Evolutionary conservation across 495 filamentous ascomycete species (phyloP).

Genomic region (Penicillium cosmopolitanum): DNA sequence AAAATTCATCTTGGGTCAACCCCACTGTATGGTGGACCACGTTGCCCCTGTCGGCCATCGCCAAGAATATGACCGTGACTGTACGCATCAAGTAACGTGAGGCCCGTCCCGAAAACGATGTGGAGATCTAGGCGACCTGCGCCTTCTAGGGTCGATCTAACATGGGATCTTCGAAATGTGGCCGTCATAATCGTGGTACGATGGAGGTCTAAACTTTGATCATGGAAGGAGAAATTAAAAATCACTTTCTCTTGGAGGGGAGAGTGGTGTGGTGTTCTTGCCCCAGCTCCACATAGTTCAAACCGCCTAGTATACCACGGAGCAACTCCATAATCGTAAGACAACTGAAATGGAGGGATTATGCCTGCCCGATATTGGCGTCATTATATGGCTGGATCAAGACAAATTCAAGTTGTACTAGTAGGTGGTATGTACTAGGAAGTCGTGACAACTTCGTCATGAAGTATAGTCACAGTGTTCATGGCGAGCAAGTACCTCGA

Average conservation of each 20-base stretch:
- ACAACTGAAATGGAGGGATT: not conserved
- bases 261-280: constrained; percentile 2
- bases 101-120: constrained; percentile 27
- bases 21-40: constrained; percentile 3
- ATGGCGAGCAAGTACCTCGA: no score
- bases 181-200: constrained; percentile 14
- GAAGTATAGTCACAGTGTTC: no score
- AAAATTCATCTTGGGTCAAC: constrained; percentile 19
- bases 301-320: not conserved
- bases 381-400: not conserved
- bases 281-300: constrained; percentile 4
- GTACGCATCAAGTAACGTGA: constrained; percentile 25
- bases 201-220: not conserved
- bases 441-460: no score
- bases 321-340: constrained; percentile 15
- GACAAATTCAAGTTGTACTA: no score
- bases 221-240: not conserved
- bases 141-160: constrained; percentile 10
- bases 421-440: not conserved
- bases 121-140: constrained; percentile 1
- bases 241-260: not conserved
- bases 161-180: constrained; percentile 11
- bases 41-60: constrained; percentile 1
- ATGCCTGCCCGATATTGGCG: constrained; percentile 9
- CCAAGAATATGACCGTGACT: constrained; percentile 7